Evolutionary conservation across 2,329 filamentous ascomycete genomes (phyloP), one percentile per base, ranked within the genome.

Genomic region (Sporothrix humicola): DNA sequence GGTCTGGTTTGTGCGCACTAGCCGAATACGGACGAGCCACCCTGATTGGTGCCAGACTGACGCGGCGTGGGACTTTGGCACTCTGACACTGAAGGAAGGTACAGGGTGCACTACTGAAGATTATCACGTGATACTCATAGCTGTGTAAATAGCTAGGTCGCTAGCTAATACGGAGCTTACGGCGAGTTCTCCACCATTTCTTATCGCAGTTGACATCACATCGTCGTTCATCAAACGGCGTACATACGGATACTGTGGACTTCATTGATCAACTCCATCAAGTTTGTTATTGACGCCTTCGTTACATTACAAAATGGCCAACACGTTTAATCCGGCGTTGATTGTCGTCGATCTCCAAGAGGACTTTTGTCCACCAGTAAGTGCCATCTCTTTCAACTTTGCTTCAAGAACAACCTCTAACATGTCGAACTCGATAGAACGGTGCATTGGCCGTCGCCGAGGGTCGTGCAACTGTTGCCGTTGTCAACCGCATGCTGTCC

Each of bases 301-400:
- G 23, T 17, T 48, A 5, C 17, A 12, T 26, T 15, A 6, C 12
- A 31, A 17, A 63, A 75, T 69, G 73, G 68, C 65, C 42, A 9
- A 74, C 12, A 61, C 74, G 4, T 87, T 87, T 74, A 83, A 79
- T 69, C 85, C 88, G 3, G 87, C 87, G 2, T 82, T 90, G 31
- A 82, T 97, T 66, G 87, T 97, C 12, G 91, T 97, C 71, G 95
- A 98, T 82, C 87, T 97, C 79, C 96, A 98, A 82, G 92, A 98
- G 82, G 95, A 98, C 84, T 98, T 98, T 82, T 97, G 94, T 81
- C 93, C 93, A 74, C 94, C 95, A 13, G 94, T 96, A 83, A 84
- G 91, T 84, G 54, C 12, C 31, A 26, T 15, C 20, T 42, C 46
- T 6, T 23, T 8, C 17, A 17, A 3, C 48, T n/a, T 12, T 23